Conservation (phyloP, 371 early-diverging fungal genomes). For the Mortierella polycephala region DNA sequence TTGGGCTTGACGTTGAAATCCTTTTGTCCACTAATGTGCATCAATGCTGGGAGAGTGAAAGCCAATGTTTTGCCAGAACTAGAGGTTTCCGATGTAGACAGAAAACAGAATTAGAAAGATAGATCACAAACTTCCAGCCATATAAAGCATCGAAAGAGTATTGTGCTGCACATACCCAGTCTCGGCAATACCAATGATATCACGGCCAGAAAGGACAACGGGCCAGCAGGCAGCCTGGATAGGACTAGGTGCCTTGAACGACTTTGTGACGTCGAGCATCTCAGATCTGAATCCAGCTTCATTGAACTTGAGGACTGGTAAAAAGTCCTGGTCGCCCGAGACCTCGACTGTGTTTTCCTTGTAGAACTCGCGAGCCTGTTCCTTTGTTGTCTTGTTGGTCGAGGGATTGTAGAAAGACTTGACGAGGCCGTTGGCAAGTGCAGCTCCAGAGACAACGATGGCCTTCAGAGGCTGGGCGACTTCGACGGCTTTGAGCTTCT, state of each 20-base stretch:
- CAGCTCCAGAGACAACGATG: constrained; percentile 41
- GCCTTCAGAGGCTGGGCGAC: constrained; percentile 43
- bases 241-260: constrained; percentile 92
- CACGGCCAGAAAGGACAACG: constrained; percentile 74
- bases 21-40: constrained; percentile 66
- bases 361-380: constrained; percentile 63
- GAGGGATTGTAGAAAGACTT: constrained; percentile 42
- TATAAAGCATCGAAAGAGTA: background rate
- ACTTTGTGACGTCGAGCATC: constrained; percentile 83
- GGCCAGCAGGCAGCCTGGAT: constrained; percentile 98
- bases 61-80: constrained; percentile 92
- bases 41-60: constrained; percentile 94
- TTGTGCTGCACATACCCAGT: constrained; percentile 73
- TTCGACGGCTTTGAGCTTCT: constrained; percentile 49
- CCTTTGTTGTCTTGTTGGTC: constrained; percentile 53
- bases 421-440: constrained; percentile 32
- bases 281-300: constrained; percentile 77
- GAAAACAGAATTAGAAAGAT: background rate
- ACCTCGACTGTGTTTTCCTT: constrained; percentile 77
- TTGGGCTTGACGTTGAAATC: constrained; percentile 60
- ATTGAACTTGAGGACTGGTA: constrained; percentile 82
- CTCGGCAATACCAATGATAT: constrained; percentile 85
- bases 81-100: background rate
- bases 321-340: constrained; percentile 69
- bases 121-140: background rate